A percentile compares a stretch with the other conserved stretches of the same genome.
Evolutionary conservation across 768 basidiomycete species (phyloP).

Genomic region (Lactarius trivialis): DNA sequence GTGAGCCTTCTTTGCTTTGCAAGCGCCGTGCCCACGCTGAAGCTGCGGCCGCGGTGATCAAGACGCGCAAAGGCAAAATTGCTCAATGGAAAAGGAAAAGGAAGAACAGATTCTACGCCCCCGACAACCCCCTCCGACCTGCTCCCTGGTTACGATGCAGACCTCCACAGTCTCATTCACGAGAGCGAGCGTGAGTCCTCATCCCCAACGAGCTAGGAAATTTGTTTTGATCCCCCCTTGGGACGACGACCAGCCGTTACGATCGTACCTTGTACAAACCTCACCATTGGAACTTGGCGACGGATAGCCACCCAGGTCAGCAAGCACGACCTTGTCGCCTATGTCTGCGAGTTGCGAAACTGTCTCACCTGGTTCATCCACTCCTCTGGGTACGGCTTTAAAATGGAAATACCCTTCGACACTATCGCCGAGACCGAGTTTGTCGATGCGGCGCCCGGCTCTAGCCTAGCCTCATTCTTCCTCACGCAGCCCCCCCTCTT

Average conservation of each 20-base stretch:
- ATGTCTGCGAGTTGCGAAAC: conserved; percentile 59
- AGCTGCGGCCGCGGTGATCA: background rate
- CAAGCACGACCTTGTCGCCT: conserved; percentile 67
- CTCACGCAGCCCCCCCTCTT: conserved; percentile 64
- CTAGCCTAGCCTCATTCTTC: conserved; percentile 55
- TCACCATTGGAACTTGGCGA: conserved; percentile 74
- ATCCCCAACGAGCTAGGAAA: background rate
- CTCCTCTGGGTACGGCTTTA: conserved; percentile 66
- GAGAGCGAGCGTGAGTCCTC: conserved; percentile 64
- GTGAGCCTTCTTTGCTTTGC: conserved; percentile 33
- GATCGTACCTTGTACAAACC: conserved; percentile 68
- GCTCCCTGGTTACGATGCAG: conserved; percentile 46
- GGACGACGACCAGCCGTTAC: conserved; percentile 46
- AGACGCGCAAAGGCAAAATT: conserved; percentile 82
- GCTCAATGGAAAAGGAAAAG: conserved; percentile 50
- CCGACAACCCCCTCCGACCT: conserved; percentile 49
- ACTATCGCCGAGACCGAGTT: conserved; percentile 54
- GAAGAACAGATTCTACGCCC: conserved; percentile 34
- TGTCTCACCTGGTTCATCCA: conserved; percentile 76
- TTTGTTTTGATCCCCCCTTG: background rate
- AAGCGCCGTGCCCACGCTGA: conserved; percentile 1
- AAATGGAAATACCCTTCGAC: conserved; percentile 77
- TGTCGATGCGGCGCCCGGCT: conserved; percentile 45
- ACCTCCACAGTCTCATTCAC: conserved; percentile 59
- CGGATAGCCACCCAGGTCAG: conserved; percentile 52